These are phyloP conservation scores for Monosporozyma siamensis DNA, from an alignment of 805 yeast species.

Conservation along the genomic window DNA sequence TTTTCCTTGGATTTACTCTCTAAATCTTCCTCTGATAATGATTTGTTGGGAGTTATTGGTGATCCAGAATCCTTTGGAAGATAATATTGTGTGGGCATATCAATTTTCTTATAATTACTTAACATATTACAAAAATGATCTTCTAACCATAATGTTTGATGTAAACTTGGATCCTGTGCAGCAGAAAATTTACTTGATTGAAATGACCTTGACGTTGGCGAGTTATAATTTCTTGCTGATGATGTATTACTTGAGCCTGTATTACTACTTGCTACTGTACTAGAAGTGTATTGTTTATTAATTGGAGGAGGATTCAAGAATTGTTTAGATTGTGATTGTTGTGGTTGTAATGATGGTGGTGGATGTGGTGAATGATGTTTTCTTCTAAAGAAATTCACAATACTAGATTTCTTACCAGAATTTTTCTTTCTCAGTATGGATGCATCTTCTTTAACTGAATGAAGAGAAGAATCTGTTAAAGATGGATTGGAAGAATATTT, in stretches of 20 bases:
- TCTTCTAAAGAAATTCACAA: conserved; percentile 23
- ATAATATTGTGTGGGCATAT: conserved; percentile 20
- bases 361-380: conserved; percentile 10
- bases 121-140: conserved; percentile 16
- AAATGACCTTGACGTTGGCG: conserved; percentile 2
- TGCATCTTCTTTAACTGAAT: not conserved
- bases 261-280: not conserved
- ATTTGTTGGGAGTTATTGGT: not conserved
- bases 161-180: not conserved
- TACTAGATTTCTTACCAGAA: conserved; percentile 15
- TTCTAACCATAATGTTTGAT: conserved; percentile 14
- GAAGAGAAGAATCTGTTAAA: not conserved
- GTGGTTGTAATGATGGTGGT: not conserved
- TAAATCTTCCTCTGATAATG: not conserved
- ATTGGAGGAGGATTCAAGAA: not conserved
- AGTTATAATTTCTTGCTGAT: not conserved
- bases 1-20: not conserved
- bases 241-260: not conserved
- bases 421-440: not conserved
- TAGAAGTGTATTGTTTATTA: not conserved
- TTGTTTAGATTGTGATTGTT: not conserved
- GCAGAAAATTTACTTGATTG: conserved; percentile 2
- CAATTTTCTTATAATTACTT: conserved; percentile 19
- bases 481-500: not conserved
- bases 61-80: conserved; percentile 4